Conservation (phyloP, 345 rosid species). For the Murraya paniculata region DNA sequence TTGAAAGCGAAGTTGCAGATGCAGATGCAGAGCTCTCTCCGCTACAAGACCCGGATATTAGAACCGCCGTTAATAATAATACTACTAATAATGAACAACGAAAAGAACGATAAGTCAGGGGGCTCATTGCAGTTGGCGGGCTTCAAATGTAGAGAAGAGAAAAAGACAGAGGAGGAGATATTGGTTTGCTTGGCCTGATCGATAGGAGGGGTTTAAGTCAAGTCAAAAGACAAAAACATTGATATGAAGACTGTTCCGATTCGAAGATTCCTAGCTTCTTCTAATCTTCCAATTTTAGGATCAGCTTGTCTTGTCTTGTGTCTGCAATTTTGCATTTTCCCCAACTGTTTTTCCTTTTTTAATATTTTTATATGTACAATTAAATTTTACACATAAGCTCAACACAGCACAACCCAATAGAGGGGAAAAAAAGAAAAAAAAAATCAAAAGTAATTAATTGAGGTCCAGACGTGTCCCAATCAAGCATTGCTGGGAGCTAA, state of each 20-base stretch:
- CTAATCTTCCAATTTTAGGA: constrained; percentile 28
- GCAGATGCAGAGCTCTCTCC: neutral
- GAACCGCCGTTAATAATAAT: neutral
- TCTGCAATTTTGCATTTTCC: neutral
- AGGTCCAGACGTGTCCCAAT: too few relatives aligned
- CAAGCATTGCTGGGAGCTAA: too few relatives aligned
- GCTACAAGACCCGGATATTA: neutral
- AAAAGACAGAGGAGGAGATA: neutral
- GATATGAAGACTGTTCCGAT: neutral
- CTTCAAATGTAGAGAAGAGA: neutral
- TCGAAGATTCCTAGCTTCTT: constrained; percentile 35
- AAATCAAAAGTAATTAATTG: too few relatives aligned
- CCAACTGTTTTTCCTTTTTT: neutral
- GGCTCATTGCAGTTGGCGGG: neutral
- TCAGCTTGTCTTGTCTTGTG: constrained; percentile 9
- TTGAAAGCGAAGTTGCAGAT: neutral
- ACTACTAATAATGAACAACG: neutral
- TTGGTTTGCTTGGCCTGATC: neutral
- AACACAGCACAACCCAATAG: too few relatives aligned
- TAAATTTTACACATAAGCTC: too few relatives aligned
- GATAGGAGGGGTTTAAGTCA: neutral
- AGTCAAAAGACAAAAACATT: neutral
- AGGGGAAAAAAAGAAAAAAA: too few relatives aligned
- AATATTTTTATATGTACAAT: too few relatives aligned
- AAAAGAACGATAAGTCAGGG: neutral